A percentile compares a stretch with the other conserved stretches of the same genome.
Evolutionary conservation across 768 basidiomycete genomes (phyloP).

Genomic region (Mycena alexandri): DNA sequence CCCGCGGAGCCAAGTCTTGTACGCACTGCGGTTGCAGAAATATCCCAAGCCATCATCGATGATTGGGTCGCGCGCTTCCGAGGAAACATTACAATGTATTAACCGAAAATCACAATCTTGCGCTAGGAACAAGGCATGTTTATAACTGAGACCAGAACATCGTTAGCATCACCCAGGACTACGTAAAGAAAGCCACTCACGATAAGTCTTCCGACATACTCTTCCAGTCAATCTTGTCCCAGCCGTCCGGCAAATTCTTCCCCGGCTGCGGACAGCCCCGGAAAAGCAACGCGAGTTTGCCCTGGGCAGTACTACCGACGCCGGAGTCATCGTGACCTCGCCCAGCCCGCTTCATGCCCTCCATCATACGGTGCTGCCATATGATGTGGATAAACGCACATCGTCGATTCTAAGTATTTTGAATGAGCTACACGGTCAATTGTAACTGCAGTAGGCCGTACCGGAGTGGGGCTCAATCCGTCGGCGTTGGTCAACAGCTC

Average conservation of each 20-base stretch:
- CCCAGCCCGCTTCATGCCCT: not conserved
- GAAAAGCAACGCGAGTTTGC: constrained; percentile 17
- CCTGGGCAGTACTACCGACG: not conserved
- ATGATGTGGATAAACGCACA: not conserved
- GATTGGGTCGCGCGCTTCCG: no score
- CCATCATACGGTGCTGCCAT: not conserved
- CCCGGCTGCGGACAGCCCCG: constrained; percentile 21
- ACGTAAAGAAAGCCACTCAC: no score
- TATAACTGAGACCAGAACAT: not conserved
- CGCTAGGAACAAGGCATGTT: not conserved
- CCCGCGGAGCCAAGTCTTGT: not conserved
- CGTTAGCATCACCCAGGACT: no score
- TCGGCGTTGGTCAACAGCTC: not conserved
- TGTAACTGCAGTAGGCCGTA: not conserved
- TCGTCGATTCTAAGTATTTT: not conserved
- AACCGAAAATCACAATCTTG: no score
- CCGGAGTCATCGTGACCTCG: no score
- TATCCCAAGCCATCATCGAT: not conserved
- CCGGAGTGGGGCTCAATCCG: not conserved
- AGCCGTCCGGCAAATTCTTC: constrained; percentile 10
- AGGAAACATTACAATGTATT: no score
- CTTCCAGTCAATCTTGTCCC: constrained; percentile 10
- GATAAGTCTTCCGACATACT: not conserved
- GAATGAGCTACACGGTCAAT: no score
- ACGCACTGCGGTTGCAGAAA: not conserved